These are phyloP conservation scores for Aeminium ludgeri DNA, from an alignment of 495 filamentous ascomycete genomes.

Conservation along the genomic window DNA sequence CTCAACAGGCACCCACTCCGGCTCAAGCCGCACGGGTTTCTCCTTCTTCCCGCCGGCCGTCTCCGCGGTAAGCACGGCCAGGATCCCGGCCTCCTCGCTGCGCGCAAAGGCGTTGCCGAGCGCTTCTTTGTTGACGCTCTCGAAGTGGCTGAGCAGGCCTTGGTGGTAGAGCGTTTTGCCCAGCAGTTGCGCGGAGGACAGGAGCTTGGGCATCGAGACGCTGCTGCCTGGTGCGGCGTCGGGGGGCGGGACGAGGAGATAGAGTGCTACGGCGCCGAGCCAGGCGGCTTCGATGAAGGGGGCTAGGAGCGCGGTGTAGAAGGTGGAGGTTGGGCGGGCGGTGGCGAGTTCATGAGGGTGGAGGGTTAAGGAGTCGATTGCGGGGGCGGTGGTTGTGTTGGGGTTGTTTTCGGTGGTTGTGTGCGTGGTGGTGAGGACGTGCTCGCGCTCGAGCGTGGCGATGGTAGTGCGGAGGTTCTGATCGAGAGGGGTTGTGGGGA, in stretches of 20 bases:
- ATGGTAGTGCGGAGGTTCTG: conserved; percentile 68
- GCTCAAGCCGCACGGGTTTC: conserved; percentile 45
- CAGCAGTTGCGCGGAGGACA: conserved; percentile 69
- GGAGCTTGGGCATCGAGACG: conserved; percentile 69
- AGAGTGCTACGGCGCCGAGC: conserved; percentile 73
- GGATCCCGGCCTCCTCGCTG: conserved; percentile 81
- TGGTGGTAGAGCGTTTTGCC: conserved; percentile 97
- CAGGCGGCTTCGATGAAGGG: conserved; percentile 88
- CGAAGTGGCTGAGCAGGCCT: conserved; percentile 89
- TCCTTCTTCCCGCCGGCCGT: conserved; percentile 44
- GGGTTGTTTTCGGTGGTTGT: too few relatives aligned
- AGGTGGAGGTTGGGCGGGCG: conserved; percentile 88
- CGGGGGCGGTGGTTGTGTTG: conserved; percentile 24
- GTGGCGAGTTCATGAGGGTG: conserved; percentile 53
- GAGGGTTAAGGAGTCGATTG: conserved; percentile 51
- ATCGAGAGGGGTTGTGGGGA: conserved; percentile 66
- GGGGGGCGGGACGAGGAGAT: conserved; percentile 64
- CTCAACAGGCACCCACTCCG: conserved; percentile 61
- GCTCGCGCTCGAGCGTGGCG: conserved; percentile 56
- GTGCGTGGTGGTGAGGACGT: conserved; percentile 54
- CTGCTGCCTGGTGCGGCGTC: conserved; percentile 12
- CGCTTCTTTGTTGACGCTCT: conserved; percentile 94
- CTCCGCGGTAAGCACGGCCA: conserved; percentile 32
- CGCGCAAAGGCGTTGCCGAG: conserved; percentile 80
- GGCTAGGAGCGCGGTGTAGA: conserved; percentile 97